Conservation (phyloP, 148 eudicot genomes). For the Rhododendron henanense region DNA sequence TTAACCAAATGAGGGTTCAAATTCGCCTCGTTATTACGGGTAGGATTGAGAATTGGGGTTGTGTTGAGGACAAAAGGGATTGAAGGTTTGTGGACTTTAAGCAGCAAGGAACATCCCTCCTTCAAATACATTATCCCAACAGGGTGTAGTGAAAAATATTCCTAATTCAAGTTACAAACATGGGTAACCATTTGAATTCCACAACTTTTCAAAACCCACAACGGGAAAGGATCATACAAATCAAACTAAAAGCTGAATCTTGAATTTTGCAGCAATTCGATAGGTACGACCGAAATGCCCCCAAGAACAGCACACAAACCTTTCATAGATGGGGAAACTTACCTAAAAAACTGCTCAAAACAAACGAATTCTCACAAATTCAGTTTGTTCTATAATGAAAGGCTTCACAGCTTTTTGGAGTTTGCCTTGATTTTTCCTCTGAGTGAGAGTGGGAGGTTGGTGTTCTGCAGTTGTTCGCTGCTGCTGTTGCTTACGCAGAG, state of each 20-base stretch:
- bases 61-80: constrained; percentile 71
- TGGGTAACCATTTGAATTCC: not conserved
- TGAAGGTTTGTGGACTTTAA: constrained; percentile 57
- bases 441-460: not conserved
- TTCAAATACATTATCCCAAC: constrained; percentile 52
- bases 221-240: not conserved
- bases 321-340: not conserved
- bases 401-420: not conserved
- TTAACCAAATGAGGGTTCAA: constrained; percentile 13
- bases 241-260: not conserved
- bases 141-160: not conserved
- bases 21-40: constrained; percentile 13
- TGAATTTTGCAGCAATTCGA: not conserved
- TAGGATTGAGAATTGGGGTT: constrained; percentile 29
- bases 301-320: constrained; percentile 1
- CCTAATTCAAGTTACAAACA: constrained; percentile 3
- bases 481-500: not conserved
- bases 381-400: not conserved
- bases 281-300: not conserved
- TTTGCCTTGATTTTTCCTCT: not conserved
- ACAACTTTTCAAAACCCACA: not conserved
- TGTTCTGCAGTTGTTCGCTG: not conserved
- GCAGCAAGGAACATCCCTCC: constrained; percentile 66
- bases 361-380: not conserved
- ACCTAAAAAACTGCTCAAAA: not conserved